These are phyloP conservation scores for Zea luxurians DNA, from an alignment of 176 grass and related monocot genomes.

Conservation along the genomic window DNA sequence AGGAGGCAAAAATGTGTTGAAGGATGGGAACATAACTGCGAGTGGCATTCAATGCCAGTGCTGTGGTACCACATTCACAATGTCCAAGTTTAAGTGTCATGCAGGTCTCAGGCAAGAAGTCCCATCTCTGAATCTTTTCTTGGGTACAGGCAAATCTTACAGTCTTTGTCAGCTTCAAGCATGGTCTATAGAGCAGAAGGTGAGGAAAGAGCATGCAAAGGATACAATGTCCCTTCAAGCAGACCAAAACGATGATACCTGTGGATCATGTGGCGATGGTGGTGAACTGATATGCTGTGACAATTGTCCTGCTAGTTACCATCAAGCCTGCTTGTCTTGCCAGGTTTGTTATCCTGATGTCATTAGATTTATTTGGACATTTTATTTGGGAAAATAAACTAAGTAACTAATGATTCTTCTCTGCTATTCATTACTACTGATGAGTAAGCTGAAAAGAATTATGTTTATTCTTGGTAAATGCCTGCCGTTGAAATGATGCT, in stretches of 20 bases:
- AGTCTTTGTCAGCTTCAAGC: slow-evolving; percentile 77
- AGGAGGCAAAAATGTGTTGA: slow-evolving; percentile 55
- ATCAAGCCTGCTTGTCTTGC: slow-evolving; percentile 70
- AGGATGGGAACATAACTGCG: slow-evolving; percentile 66
- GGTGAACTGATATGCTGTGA: slow-evolving; percentile 97
- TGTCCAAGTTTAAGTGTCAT: slow-evolving; percentile 71
- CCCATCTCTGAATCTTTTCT: slow-evolving; percentile 76
- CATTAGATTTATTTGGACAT: slow-evolving; percentile 5
- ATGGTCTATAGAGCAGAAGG: slow-evolving; percentile 79
- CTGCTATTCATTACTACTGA: slow-evolving; percentile 4
- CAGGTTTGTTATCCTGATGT: slow-evolving; percentile 56
- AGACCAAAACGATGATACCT: slow-evolving; percentile 80
- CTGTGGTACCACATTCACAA: slow-evolving; percentile 58
- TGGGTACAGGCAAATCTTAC: slow-evolving; percentile 72
- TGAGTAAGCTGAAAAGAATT: neutral
- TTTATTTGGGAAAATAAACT: neutral
- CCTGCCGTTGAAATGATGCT: slow-evolving; percentile 15
- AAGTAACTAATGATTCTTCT: slow-evolving; percentile 19
- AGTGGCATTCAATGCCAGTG: slow-evolving; percentile 71
- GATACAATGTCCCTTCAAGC: slow-evolving; percentile 41
- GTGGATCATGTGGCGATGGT: slow-evolving; percentile 73
- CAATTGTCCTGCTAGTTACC: slow-evolving; percentile 82
- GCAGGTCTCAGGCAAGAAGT: slow-evolving; percentile 46
- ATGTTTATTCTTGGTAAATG: slow-evolving; percentile 21
- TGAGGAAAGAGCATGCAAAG: slow-evolving; percentile 53